Base-by-base conservation (phyloP, 1,284 basidiomycete genomes). In the Uromyces viciae-fabae region DNA sequence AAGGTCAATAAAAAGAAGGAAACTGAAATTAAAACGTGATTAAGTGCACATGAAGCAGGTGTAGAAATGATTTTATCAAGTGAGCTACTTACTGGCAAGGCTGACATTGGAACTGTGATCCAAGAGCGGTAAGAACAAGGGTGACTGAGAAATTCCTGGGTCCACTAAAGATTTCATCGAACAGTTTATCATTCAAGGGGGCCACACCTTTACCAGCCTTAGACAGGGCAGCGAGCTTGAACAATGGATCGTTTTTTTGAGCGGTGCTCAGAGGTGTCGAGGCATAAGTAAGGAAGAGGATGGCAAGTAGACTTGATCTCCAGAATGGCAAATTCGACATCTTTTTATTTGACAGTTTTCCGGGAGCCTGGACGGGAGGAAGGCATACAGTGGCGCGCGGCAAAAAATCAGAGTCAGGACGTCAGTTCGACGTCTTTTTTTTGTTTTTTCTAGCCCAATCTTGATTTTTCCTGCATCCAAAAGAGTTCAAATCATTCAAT, bases 111-210 rank as follows among this genome's bases (percentile, higher is more conserved):
- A 92, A 91, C 83, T 91, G 89, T 17, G 89, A 87, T 82, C 91
- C 91, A 82, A 96, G 86, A 0, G 95, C 95, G 1, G 95, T 98
- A 85, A 98, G 89, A 25, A 94, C 90, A 71, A 98, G 88, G 7
- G 91, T 88, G 25, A 91, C 90, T 5, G 92, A 92, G 91, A 94
- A 98, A 83, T 92, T 91, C 83, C 95, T 91, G 2, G 91, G 88
- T 3, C 75, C 46, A 14, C 88, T 87, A 15, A 87, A 82, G 43
- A 98, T 86, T 78, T 94, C 88, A 84, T 94, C 92, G 86, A 91
- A 98, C 2, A 89, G 87, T 36, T 88, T 88, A 38, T 91, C 87
- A 86, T 94, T 90, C 83, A 98, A 91, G 82, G 89, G 90, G 86
- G 97, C 92, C 84, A 95, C 85, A 78, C 94, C 94, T 25, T 74